A percentile compares a stretch with the other conserved stretches of the same genome.
These are phyloP conservation scores for Pythium aristosporum DNA, from an alignment of 352 stramenopile genomes.

Conservation along the genomic window DNA sequence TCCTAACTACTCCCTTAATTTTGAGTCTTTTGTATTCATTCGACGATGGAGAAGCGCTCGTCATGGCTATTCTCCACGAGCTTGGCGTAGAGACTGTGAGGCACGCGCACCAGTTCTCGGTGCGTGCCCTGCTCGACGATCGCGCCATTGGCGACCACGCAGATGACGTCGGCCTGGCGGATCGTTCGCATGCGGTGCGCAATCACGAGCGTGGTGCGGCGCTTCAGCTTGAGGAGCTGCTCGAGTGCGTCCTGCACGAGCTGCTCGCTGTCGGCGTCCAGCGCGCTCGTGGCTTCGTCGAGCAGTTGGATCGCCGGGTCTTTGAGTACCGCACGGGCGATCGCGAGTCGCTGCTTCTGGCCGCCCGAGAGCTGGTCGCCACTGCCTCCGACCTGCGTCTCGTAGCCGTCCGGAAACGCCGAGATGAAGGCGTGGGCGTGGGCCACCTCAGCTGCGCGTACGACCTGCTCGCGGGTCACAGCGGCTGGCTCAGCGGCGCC, in stretches of 20 bases:
- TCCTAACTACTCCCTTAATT: neutral
- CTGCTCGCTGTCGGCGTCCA: slow-evolving; percentile 83
- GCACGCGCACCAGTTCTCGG: slow-evolving; percentile 71
- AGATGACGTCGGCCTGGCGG: slow-evolving; percentile 93
- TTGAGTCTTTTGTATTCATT: neutral
- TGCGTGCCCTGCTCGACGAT: slow-evolving; percentile 93
- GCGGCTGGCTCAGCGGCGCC: slow-evolving; percentile 29
- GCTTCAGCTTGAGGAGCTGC: slow-evolving; percentile 46
- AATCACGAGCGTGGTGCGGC: slow-evolving; percentile 90
- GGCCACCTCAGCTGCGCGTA: slow-evolving; percentile 81
- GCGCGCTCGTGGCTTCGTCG: slow-evolving; percentile 89
- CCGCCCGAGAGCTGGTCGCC: slow-evolving; percentile 75
- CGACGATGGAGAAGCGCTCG: slow-evolving; percentile 16
- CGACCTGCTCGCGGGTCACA: slow-evolving; percentile 58
- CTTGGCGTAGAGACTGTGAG: slow-evolving; percentile 24
- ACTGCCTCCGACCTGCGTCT: slow-evolving; percentile 91
- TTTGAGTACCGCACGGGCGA: slow-evolving; percentile 89
- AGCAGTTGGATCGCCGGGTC: slow-evolving; percentile 86
- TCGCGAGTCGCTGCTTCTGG: slow-evolving; percentile 85
- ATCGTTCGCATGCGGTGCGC: slow-evolving; percentile 94
- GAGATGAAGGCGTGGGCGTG: slow-evolving; percentile 93
- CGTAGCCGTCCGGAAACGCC: slow-evolving; percentile 88
- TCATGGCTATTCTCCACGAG: slow-evolving; percentile 22
- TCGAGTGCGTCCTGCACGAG: slow-evolving; percentile 85
- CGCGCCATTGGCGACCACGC: slow-evolving; percentile 90